Evolutionary conservation across 75 land plant species (phyloP).

Genomic region (Sequoia sempervirens): DNA sequence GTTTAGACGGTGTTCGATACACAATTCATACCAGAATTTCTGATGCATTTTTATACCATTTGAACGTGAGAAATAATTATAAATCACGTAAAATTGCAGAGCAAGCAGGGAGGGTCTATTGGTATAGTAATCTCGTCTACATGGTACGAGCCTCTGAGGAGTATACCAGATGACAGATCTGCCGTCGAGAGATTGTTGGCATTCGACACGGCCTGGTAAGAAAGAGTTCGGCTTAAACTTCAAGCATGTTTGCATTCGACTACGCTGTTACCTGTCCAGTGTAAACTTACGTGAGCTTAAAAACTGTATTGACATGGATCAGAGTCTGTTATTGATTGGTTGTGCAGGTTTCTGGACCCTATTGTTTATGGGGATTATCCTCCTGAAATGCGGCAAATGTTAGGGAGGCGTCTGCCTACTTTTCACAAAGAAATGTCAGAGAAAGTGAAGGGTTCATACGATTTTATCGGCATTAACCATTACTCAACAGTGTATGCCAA

Average conservation of each 20-base stretch:
- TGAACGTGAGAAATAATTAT: too few species aligned
- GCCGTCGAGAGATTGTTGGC: constrained; percentile 41
- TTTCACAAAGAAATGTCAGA: constrained; percentile 17
- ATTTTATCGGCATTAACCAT: constrained; percentile 55
- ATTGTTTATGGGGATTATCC: constrained; percentile 52
- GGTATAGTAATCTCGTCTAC: constrained; percentile 29
- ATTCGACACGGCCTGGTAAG: constrained; percentile 53
- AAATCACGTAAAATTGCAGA: constrained; percentile 10
- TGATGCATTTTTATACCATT: too few species aligned
- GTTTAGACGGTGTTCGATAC: too few species aligned
- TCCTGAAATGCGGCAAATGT: constrained; percentile 18
- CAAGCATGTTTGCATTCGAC: too few species aligned
- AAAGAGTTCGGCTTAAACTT: too few species aligned
- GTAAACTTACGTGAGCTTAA: not conserved
- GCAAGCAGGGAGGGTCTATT: constrained; percentile 45
- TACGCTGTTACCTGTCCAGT: not conserved
- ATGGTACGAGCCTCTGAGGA: constrained; percentile 53
- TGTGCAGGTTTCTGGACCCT: constrained; percentile 48
- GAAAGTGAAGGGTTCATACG: constrained; percentile 31
- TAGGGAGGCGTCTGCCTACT: constrained; percentile 29
- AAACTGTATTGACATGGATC: not conserved
- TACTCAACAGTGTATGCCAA: constrained; percentile 23
- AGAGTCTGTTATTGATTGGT: not conserved
- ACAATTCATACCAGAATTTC: not conserved
- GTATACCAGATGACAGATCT: constrained; percentile 15